These are phyloP conservation scores for Fallopia convolvulus DNA, from an alignment of 148 eudicot genomes.

Conservation along the genomic window DNA sequence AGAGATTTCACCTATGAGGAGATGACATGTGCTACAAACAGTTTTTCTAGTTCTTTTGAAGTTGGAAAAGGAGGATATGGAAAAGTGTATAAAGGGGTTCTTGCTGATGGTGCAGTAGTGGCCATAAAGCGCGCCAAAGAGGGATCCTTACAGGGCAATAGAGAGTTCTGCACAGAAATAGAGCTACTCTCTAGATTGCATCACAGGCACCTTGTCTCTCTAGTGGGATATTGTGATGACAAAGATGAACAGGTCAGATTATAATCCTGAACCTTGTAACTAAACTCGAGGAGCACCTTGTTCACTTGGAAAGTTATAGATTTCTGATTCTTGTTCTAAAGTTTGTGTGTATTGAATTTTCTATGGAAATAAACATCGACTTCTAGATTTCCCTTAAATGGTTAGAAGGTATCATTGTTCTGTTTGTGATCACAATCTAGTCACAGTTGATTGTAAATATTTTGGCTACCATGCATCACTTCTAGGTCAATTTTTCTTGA, in stretches of 20 bases:
- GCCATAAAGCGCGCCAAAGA: constrained; percentile 84
- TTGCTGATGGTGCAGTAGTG: constrained; percentile 43
- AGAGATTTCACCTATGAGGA: constrained; percentile 65
- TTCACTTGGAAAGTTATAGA: neutral
- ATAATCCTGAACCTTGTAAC: neutral
- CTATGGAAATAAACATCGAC: neutral
- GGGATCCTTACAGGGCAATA: constrained; percentile 81
- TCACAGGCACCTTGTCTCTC: constrained; percentile 79
- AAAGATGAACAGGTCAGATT: constrained; percentile 63
- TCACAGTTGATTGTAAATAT: neutral
- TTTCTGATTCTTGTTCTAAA: too few species aligned
- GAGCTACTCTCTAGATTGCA: constrained; percentile 78
- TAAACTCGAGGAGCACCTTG: neutral
- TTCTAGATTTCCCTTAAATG: neutral
- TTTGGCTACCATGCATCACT: neutral
- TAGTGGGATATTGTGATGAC: constrained; percentile 78
- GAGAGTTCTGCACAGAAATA: constrained; percentile 88
- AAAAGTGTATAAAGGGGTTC: constrained; percentile 65
- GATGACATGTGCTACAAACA: constrained; percentile 54
- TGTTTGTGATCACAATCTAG: neutral
- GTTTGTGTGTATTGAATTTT: too few species aligned
- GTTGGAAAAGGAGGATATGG: constrained; percentile 97
- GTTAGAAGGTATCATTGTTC: neutral
- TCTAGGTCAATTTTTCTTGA: neutral
- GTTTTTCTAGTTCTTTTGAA: constrained; percentile 42